These are phyloP conservation scores for Hemisphaericaspora xylofermentans DNA, from an alignment of 1,139 yeast genomes.

Conservation along the genomic window DNA sequence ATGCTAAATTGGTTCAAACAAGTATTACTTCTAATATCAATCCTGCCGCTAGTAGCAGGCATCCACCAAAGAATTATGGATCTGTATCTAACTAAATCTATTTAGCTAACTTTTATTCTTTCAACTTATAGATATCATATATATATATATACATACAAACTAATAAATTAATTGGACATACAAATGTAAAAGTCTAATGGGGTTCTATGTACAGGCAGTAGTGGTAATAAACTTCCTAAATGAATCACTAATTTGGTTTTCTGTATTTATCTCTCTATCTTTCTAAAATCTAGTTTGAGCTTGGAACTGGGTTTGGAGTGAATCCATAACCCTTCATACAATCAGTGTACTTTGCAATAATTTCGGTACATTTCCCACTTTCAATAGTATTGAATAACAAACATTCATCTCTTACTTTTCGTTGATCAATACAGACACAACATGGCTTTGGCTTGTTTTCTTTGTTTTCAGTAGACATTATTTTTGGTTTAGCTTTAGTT, in stretches of 20 bases:
- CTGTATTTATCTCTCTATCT: not conserved
- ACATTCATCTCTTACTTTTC: constrained; percentile 83
- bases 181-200: constrained; percentile 8
- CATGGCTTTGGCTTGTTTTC: constrained; percentile 82
- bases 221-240: not conserved
- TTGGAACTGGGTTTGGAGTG: constrained; percentile 26
- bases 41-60: not conserved
- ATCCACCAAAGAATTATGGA: constrained; percentile 8
- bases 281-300: constrained; percentile 5
- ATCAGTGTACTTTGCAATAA: constrained; percentile 68
- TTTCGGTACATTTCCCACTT: constrained; percentile 72
- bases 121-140: not conserved
- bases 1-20: not conserved
- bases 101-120: not conserved
- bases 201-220: constrained; percentile 21
- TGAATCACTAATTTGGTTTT: not conserved
- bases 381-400: constrained; percentile 80
- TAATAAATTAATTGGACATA: not conserved
- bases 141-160: constrained; percentile 3
- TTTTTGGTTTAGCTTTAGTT: not conserved
- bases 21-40: not conserved
- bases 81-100: constrained; percentile 4
- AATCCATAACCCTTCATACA: constrained; percentile 96
- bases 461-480: constrained; percentile 12
- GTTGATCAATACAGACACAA: constrained; percentile 90